Evolutionary conservation across 2,329 filamentous ascomycete species (phyloP).

Genomic region (Neoarthrinium moseri): DNA sequence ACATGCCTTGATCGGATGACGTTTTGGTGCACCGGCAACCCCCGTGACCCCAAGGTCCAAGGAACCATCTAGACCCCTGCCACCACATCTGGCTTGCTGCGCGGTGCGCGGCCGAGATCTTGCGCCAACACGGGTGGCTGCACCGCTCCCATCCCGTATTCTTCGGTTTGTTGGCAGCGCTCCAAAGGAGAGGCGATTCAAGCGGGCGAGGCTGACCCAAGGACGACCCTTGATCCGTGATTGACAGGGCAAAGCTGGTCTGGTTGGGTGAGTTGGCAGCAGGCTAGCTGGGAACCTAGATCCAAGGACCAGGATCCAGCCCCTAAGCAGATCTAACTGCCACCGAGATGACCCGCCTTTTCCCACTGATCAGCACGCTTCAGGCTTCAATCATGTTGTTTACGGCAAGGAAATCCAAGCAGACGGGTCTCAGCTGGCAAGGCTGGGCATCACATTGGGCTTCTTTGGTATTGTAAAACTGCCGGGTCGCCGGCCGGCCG

Average conservation of each 20-base stretch:
- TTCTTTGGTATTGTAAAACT: no score
- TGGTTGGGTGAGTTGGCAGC: slow-evolving; percentile 13
- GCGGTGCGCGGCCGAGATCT: slow-evolving; percentile 3
- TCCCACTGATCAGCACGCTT: no score
- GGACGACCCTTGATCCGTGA: slow-evolving; percentile 3
- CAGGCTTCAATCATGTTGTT: no score
- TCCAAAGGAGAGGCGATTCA: neutral
- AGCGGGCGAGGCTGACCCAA: slow-evolving; percentile 10
- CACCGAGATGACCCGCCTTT: no score
- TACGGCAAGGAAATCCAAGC: no score
- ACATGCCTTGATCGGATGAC: slow-evolving; percentile 14
- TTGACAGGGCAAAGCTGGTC: slow-evolving; percentile 10
- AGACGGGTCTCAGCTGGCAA: no score
- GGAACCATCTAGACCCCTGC: neutral
- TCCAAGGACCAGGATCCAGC: no score
- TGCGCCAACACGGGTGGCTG: neutral
- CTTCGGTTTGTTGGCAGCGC: neutral
- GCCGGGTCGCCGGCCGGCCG: no score
- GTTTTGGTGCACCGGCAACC: neutral
- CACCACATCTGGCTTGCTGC: neutral
- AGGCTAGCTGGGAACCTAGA: neutral
- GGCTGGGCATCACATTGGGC: no score
- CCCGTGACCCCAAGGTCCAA: slow-evolving; percentile 3
- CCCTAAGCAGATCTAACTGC: no score
- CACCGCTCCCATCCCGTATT: neutral